Conservation (phyloP, 2,329 filamentous ascomycete species). For the Fusarium goolgardi region DNA sequence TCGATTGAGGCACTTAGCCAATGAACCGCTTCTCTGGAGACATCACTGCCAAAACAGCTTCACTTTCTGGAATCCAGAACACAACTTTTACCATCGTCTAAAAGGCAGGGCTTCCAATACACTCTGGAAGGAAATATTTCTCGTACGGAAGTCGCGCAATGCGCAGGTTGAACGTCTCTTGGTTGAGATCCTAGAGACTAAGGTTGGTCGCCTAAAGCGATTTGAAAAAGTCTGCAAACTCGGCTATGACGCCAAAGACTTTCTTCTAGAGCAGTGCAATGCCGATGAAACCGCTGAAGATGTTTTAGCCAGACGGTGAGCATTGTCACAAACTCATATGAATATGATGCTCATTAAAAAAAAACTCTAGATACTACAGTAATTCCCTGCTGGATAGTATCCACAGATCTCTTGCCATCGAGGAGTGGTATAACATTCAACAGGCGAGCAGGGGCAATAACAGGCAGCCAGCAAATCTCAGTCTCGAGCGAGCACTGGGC, state of each 20-base stretch:
- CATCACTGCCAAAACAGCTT: slow-evolving; percentile 77
- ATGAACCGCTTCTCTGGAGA: slow-evolving; percentile 83
- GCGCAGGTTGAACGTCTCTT: slow-evolving; percentile 65
- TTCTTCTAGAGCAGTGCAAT: slow-evolving; percentile 74
- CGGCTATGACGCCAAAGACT: slow-evolving; percentile 91
- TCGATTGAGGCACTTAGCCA: slow-evolving; percentile 72
- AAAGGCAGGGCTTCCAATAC: slow-evolving; percentile 64
- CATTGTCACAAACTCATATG: slow-evolving; percentile 48
- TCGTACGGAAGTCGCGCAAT: slow-evolving; percentile 66
- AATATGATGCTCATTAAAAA: slow-evolving; percentile 11
- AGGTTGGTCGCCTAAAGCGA: slow-evolving; percentile 75
- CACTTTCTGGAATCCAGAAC: slow-evolving; percentile 77
- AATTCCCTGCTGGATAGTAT: slow-evolving; percentile 80
- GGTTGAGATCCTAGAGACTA: slow-evolving; percentile 75
- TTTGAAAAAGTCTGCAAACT: slow-evolving; percentile 76
- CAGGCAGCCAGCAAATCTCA: slow-evolving; percentile 54
- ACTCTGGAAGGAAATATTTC: slow-evolving; percentile 80
- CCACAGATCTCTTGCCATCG: slow-evolving; percentile 81
- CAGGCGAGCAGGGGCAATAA: slow-evolving; percentile 30
- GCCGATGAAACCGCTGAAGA: slow-evolving; percentile 73
- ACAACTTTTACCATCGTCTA: slow-evolving; percentile 70
- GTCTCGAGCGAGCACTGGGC: slow-evolving; percentile 78
- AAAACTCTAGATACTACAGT: slow-evolving; percentile 73
- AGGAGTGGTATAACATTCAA: slow-evolving; percentile 72
- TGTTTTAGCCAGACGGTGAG: slow-evolving; percentile 77